phyloP scores from a whole-genome alignment of 768 basidiomycete species.

The Goffeauzyma gilvescens region DNA sequence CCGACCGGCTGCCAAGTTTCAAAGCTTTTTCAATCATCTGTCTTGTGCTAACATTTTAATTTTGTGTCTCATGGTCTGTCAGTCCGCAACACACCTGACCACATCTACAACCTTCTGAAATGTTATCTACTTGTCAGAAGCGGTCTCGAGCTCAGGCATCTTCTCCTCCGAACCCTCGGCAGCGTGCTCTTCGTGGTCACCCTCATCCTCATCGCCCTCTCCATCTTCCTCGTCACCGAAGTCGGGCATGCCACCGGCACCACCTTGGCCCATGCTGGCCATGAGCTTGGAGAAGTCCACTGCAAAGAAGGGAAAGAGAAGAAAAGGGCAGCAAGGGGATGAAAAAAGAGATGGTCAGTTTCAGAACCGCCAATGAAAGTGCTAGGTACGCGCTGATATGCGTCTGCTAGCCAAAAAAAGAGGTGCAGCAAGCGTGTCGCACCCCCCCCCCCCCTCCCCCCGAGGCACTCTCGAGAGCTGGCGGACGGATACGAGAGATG shows the following conservation, averaged over 20 bases:
- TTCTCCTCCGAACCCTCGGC: too few relatives aligned
- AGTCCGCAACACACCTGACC: too few relatives aligned
- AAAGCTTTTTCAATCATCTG: too few relatives aligned
- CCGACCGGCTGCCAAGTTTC: too few relatives aligned
- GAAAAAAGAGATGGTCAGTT: neutral
- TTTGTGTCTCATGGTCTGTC: too few relatives aligned
- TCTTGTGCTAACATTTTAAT: too few relatives aligned
- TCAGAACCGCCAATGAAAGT: neutral
- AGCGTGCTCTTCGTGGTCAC: too few relatives aligned
- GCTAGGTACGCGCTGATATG: neutral
- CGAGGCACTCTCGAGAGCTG: neutral
- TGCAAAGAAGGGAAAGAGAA: neutral
- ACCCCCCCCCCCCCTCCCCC: slow-evolving; percentile 11
- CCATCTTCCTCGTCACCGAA: slow-evolving; percentile 18
- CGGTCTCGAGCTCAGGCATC: too few relatives aligned
- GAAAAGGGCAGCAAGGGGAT: neutral
- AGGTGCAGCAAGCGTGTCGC: neutral
- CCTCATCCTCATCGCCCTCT: slow-evolving; percentile 17
- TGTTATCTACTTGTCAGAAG: too few relatives aligned
- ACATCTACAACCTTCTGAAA: too few relatives aligned
- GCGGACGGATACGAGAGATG: neutral
- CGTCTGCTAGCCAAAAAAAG: neutral
- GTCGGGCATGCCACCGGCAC: slow-evolving; percentile 15
- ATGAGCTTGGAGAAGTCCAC: slow-evolving; percentile 25
- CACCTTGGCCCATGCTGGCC: slow-evolving; percentile 16